Evolutionary conservation across 192 early-diverging fungal genomes (phyloP).

Genomic region (Thamnidium elegans): DNA sequence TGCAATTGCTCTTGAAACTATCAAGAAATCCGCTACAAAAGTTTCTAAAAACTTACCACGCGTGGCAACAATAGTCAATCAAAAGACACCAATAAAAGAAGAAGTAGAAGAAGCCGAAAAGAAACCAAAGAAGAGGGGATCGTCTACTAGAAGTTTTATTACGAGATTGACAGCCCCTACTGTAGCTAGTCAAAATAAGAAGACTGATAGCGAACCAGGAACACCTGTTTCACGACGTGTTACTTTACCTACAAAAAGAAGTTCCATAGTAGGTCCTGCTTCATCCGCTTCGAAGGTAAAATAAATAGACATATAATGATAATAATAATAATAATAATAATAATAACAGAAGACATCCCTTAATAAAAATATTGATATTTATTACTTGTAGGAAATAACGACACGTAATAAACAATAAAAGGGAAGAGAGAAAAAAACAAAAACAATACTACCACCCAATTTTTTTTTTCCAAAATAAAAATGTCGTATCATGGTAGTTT

Average conservation of each 20-base stretch:
- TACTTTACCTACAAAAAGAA: not conserved
- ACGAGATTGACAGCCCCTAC: constrained; percentile 25
- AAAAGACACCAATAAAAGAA: constrained; percentile 13
- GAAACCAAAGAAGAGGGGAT: not conserved
- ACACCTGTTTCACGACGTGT: not conserved
- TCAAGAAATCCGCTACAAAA: constrained; percentile 6
- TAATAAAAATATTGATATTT: not conserved
- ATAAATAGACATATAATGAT: not conserved
- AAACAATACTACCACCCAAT: not conserved
- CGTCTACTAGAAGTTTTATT: not conserved
- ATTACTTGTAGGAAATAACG: not conserved
- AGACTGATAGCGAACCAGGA: not conserved
- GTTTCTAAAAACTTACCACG: constrained; percentile 12
- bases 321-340: too few species aligned
- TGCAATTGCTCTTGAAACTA: not conserved
- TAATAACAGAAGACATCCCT: too few species aligned
- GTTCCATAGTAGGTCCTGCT: not conserved
- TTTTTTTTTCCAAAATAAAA: not conserved
- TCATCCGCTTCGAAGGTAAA: not conserved
- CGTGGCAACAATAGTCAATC: constrained; percentile 9
- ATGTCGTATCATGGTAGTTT: not conserved
- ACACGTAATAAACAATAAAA: not conserved
- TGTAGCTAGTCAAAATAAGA: constrained; percentile 17
- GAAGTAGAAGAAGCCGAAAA: not conserved
- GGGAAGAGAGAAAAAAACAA: too few species aligned